These are phyloP conservation scores for Knoxdaviesia proteae DNA, from an alignment of 2,329 filamentous ascomycete genomes.

Conservation along the genomic window DNA sequence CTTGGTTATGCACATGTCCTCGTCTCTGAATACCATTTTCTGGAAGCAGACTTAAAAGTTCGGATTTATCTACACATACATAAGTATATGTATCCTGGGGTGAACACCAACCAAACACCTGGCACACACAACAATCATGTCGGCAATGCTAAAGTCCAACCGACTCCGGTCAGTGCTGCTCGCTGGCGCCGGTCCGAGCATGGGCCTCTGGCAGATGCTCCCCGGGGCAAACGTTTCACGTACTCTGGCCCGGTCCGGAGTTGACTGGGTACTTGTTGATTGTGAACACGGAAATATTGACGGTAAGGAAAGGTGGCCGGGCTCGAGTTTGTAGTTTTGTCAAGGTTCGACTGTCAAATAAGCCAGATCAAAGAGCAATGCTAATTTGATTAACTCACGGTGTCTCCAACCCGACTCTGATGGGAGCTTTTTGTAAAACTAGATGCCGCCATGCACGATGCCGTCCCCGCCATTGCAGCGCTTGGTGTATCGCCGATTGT, in stretches of 20 bases:
- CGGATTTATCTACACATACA: too few relatives aligned
- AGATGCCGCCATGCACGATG: slow-evolving; percentile 22
- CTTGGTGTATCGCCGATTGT: slow-evolving; percentile 19
- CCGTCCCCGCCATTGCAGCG: slow-evolving; percentile 20
- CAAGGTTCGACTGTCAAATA: too few relatives aligned
- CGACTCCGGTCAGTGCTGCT: slow-evolving; percentile 26
- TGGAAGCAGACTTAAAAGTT: too few relatives aligned
- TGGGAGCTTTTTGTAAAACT: neutral
- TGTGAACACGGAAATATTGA: slow-evolving; percentile 22
- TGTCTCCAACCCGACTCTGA: too few relatives aligned
- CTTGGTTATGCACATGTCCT: too few relatives aligned
- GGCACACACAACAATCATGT: neutral
- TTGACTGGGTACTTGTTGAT: slow-evolving; percentile 29
- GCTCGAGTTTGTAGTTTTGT: too few relatives aligned
- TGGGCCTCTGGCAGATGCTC: slow-evolving; percentile 44
- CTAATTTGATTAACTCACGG: too few relatives aligned
- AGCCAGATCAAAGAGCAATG: too few relatives aligned
- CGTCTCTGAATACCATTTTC: too few relatives aligned
- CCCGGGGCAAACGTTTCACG: slow-evolving; percentile 38
- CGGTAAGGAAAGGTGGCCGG: slow-evolving; percentile 4
- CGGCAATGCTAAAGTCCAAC: slow-evolving; percentile 22
- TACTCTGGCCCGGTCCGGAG: slow-evolving; percentile 35
- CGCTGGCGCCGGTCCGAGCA: slow-evolving; percentile 22
- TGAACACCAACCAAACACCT: too few relatives aligned
- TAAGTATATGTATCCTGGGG: too few relatives aligned